Base-by-base conservation (phyloP, 805 yeast species). In the Candida coquimbonensis region DNA sequence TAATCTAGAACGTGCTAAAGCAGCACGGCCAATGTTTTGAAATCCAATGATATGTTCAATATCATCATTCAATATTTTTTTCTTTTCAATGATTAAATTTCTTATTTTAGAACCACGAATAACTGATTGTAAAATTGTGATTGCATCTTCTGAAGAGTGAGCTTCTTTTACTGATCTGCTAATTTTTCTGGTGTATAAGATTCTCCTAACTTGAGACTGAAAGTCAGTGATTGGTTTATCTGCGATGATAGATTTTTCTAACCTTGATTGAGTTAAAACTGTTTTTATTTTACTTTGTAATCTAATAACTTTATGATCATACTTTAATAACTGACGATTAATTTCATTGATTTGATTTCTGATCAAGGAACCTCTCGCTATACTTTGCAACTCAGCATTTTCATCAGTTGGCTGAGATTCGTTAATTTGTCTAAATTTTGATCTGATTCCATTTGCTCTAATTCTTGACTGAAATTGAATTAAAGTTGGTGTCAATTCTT, bases 1-100 rank as follows among this genome's bases (percentile, higher is more conserved):
- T 39, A 59, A 44, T 12, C 48, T 42, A 42, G 55, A 36, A 44
- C 74, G 59, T 8, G 55, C 39, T 0, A 56, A 19, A 1, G 49
- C 56, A 8, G 84, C 90, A 50, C 86, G 71, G 1, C 75, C 49
- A 1, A 66, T 52, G 1, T 87, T 67, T 59, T 89, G 96, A 2
- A 87, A 47, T 7, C 50, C 59, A 6, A 66, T 57, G 3, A 81
- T 53, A 1, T 17, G 5, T 0, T 21, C 2, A 11, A 39, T 14
- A 16, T 51, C 40, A 5, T 38, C 33, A 9, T 41, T 42, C 35
- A 52, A 16, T 0, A n/a, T 29, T 3, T 21, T 14, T 7, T 34
- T 26, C 32, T 47, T 48, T 14, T 17, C 13, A 11, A 40, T 32
- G 4, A 49, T 4, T 1, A 33, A 31, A 9, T 26, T 21, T 46